Evolutionary conservation across 2,329 filamentous ascomycete species (phyloP), one percentile per base, ranked within the genome.

Genomic region (Fusarium subglutinans): DNA sequence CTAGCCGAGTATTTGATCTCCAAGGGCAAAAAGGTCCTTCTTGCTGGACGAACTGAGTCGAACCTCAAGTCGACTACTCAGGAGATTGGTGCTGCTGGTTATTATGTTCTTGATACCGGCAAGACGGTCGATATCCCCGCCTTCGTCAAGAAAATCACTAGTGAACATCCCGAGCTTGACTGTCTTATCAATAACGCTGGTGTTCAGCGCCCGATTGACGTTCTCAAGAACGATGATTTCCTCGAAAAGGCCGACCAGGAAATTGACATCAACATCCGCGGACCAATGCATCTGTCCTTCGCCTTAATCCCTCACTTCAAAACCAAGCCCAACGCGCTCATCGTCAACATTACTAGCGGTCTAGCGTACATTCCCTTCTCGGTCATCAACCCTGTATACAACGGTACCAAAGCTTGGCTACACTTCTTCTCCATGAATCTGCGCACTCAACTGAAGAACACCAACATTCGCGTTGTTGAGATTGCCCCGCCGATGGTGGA

Each of bases 131-230:
- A 81, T 3, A 86, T 89, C 14, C 81, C 86, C 0, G 48, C 58
- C 0, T 89, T 90, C 69, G 80, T 87, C 60, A 64, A 83, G 47
- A 82, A 82, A 22, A 76, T 90, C 47, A 85, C 82, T 7, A 71
- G 68, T 6, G 84, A 89, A 11, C 86, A 90, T 73, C 87, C 78
- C 2, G 79, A 80, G 3, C 77, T 90, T 6, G 88, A 91, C 79
- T 90, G 88, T 71, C 77, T 90, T 1, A 81, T 90, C 76, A 90
- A 90, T 80, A 90, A 91, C 62, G 88, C 88, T 0, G 88, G 88
- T 5, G 86, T 90, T 1, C 88, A 90, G 76, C 80, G 87, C 5
- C 89, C 87, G 0, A 82, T 91, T 3, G 79, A 87, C 22, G 81
- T 88, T 2, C 35, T 79, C 13, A 79, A 80, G 44, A 83, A 83